These are phyloP conservation scores for Ceratocystis ficicola DNA, from an alignment of 2,329 filamentous ascomycete genomes.

Conservation along the genomic window DNA sequence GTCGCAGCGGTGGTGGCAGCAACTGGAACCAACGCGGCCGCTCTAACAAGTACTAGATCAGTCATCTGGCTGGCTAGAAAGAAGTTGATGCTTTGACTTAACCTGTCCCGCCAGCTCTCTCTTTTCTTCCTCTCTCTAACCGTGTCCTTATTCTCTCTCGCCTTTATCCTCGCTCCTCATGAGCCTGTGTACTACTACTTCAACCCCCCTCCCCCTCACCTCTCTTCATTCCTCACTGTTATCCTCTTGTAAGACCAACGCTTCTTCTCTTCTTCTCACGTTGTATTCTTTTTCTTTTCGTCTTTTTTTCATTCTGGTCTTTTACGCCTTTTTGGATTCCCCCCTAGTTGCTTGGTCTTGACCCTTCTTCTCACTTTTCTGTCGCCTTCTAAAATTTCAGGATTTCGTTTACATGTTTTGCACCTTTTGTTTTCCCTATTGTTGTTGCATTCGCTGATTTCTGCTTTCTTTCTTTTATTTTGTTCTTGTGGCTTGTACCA, in stretches of 20 bases:
- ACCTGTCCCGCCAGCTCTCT: neutral
- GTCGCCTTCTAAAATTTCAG: neutral
- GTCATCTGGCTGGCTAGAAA: neutral
- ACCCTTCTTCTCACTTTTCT: neutral
- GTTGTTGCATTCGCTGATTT: neutral
- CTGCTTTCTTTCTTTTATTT: neutral
- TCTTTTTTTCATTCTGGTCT: constrained; percentile 18
- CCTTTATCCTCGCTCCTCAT: neutral
- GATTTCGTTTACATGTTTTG: neutral
- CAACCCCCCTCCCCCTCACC: neutral
- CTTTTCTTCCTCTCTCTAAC: neutral
- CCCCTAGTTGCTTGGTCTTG: neutral
- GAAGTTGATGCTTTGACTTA: too few relatives aligned
- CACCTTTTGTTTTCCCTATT: neutral
- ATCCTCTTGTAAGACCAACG: neutral
- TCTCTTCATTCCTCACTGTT: neutral
- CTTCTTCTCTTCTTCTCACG: neutral
- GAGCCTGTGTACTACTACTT: constrained; percentile 15
- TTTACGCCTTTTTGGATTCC: neutral
- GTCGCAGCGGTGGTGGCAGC: constrained; percentile 6
- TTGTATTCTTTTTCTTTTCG: constrained; percentile 6
- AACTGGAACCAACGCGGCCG: constrained; percentile 13
- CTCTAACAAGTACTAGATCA: constrained; percentile 10
- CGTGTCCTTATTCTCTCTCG: neutral
- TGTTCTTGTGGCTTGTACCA: neutral